phyloP scores from a whole-genome alignment of 1,284 basidiomycete species.

The Tilletia walkeri region DNA sequence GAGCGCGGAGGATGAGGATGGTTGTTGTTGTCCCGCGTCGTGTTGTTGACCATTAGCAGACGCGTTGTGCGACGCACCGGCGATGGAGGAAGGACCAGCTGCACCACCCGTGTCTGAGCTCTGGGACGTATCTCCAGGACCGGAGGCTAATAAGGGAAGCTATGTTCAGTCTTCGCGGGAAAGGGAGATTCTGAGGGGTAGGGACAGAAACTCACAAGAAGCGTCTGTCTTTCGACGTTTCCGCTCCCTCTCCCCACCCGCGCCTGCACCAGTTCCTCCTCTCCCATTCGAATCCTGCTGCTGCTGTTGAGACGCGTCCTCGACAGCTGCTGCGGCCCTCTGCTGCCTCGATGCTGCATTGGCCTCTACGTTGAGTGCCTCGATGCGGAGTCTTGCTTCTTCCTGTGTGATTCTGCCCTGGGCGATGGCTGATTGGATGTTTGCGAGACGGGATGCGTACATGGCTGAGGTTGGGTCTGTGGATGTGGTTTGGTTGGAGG shows the following conservation, averaged over 20 bases:
- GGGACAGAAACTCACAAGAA: background rate
- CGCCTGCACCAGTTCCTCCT: background rate
- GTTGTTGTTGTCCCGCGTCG: background rate
- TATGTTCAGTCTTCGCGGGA: no score
- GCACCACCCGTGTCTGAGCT: background rate
- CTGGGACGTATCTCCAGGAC: background rate
- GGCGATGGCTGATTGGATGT: slow-evolving; percentile 6
- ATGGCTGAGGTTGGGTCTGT: slow-evolving; percentile 18
- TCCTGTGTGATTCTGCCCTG: slow-evolving; percentile 8
- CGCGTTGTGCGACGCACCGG: background rate
- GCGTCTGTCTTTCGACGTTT: slow-evolving; percentile 9
- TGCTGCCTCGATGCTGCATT: background rate
- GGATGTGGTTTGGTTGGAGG: slow-evolving; percentile 18
- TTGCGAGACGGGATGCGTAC: background rate
- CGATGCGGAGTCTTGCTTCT: slow-evolving; percentile 5
- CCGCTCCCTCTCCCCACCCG: background rate
- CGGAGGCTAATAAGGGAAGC: background rate
- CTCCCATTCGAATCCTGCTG: background rate
- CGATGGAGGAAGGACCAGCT: background rate
- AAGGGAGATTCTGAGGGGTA: background rate
- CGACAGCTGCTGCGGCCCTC: background rate
- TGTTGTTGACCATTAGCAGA: no score
- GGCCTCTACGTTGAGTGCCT: background rate
- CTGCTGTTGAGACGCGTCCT: slow-evolving; percentile 1
- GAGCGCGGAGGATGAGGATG: background rate